A percentile compares a stretch with the other conserved stretches of the same genome.
Conservation (phyloP, 306 rosid species). For the Malus fusca region DNA sequence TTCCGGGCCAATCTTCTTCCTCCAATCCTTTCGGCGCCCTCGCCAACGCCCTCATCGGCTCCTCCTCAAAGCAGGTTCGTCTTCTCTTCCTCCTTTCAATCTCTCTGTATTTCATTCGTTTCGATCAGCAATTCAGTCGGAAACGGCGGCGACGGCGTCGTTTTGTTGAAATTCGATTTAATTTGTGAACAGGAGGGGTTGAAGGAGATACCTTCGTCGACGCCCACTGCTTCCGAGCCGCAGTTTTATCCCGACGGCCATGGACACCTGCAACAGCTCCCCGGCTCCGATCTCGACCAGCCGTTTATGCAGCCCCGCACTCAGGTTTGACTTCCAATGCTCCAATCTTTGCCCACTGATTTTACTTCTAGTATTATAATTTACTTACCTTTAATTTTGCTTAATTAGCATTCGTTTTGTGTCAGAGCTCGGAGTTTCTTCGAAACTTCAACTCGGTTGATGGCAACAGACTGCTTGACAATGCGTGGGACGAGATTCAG, state of each 20-base stretch:
- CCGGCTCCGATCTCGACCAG: conserved; percentile 68
- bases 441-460: conserved; percentile 59
- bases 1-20: conserved; percentile 65
- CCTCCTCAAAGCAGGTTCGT: conserved; percentile 71
- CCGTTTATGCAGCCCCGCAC: conserved; percentile 46
- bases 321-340: conserved; percentile 38
- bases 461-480: conserved; percentile 46
- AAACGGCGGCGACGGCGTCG: not conserved
- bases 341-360: not conserved
- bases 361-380: not conserved
- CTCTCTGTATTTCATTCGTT: not conserved
- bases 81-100: not conserved
- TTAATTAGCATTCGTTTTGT: not conserved
- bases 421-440: conserved; percentile 67
- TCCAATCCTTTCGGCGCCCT: conserved; percentile 82
- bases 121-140: not conserved
- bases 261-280: conserved; percentile 31
- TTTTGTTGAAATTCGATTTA: not conserved
- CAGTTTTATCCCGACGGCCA: conserved; percentile 30
- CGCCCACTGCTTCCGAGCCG: conserved; percentile 37
- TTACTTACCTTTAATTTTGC: not conserved
- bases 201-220: conserved; percentile 73
- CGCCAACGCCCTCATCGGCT: conserved; percentile 70
- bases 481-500: conserved; percentile 82
- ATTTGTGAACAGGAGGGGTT: conserved; percentile 51